These are phyloP conservation scores for Coemansia sp. DNA, from an alignment of 192 early-diverging fungal species.

Conservation along the genomic window DNA sequence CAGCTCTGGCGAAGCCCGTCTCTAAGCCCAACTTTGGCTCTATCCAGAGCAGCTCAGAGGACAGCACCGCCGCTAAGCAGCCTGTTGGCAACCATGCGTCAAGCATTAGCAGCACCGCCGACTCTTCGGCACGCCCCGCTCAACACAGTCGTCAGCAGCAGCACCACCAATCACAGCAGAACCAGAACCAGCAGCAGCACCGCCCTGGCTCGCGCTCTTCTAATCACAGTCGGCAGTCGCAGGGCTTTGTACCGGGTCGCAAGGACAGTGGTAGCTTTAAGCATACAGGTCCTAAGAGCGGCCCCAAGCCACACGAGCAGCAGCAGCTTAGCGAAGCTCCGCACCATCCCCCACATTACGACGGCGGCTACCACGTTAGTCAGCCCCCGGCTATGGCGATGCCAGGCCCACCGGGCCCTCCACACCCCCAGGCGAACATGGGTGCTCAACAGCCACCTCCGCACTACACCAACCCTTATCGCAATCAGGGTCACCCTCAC, in stretches of 20 bases:
- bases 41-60: slow-evolving; percentile 22
- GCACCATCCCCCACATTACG: slow-evolving; percentile 3
- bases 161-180: slow-evolving; percentile 17
- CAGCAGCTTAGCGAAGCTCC: slow-evolving; percentile 10
- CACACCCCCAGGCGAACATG: slow-evolving; percentile 14
- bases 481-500: slow-evolving; percentile 39
- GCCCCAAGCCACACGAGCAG: slow-evolving; percentile 31
- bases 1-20: slow-evolving; percentile 28
- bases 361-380: slow-evolving; percentile 13
- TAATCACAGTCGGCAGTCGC: slow-evolving; percentile 41
- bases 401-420: slow-evolving; percentile 17
- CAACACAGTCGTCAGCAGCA: slow-evolving; percentile 30
- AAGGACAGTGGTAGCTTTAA: slow-evolving; percentile 34
- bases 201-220: slow-evolving; percentile 48
- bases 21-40: slow-evolving; percentile 55
- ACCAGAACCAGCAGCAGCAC: slow-evolving; percentile 37
- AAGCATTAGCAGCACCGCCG: not conserved
- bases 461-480: slow-evolving; percentile 39
- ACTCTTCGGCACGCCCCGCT: slow-evolving; percentile 4
- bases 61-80: slow-evolving; percentile 13
- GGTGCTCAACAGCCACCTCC: slow-evolving; percentile 23
- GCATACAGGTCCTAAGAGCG: slow-evolving; percentile 30
- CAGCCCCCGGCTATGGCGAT: slow-evolving; percentile 18
- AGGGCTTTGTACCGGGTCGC: slow-evolving; percentile 24
- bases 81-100: not conserved